Base-by-base conservation (phyloP, 2,329 filamentous ascomycete species). In the Drechslerella coelobrocha region DNA sequence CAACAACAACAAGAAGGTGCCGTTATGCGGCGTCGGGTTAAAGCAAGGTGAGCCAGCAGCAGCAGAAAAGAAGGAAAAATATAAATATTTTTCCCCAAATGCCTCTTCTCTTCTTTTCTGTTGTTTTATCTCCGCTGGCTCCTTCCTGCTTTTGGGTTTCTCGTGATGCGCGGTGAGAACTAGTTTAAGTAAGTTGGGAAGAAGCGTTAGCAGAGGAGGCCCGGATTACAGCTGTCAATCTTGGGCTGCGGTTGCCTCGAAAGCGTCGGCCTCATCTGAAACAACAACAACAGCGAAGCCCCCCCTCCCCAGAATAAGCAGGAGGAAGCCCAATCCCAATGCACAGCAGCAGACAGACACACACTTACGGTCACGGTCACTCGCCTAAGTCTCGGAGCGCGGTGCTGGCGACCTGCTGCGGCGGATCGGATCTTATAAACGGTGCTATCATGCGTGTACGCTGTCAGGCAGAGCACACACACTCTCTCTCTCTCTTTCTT, bases 141-240 rank as follows among this genome's bases (percentile, higher is more conserved):
- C 21, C n/a, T 12, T 10, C 9, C 10, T 29, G 17, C 9, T 8
- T 17, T 12, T 21, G 17, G n/a, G 50, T n/a, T 45, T 26, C 43
- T 26, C 21, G 37, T 19, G 17, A 9, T 47, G 26, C 8, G 31
- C 23, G 27, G 27, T 4, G 27, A 26, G 47, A 12, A 26, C 47
- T 55, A 31, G 31, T 53, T 54, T 53, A 43, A 41, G 19, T 14
- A 21, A 1, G 24, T 10, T 14, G 31, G 24, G 39, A 51, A 39
- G 53, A 34, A 41, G 53, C 19, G 29, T 23, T 26, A 37, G 55
- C 29, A 51, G 63, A 31, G 12, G 29, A 31, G 29, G 29, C 29
- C 29, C 47, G 65, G 63, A 61, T 68, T 68, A 55, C 62, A 68
- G 62, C 55, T 68, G 62, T 68, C 62, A 68, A 60, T 57, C 59